Evolutionary conservation across 2,329 filamentous ascomycete species (phyloP).

Genomic region (Alternaria triticimaculans): DNA sequence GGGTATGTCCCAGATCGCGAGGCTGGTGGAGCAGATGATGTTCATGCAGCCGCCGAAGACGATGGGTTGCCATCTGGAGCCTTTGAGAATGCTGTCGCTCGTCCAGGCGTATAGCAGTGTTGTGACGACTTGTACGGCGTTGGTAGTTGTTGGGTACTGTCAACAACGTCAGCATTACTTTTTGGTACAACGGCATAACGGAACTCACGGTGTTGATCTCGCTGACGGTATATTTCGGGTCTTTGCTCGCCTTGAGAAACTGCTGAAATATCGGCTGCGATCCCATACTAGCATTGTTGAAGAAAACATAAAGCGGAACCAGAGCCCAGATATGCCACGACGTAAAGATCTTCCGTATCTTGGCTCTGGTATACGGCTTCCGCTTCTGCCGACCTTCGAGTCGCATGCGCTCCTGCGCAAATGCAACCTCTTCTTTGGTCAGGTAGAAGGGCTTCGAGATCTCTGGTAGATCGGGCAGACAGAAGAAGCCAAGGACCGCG

Average conservation of each 20-base stretch:
- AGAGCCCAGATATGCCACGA: conserved; percentile 23
- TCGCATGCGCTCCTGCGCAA: conserved; percentile 19
- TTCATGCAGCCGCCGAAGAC: conserved; percentile 27
- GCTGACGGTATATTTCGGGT: conserved; percentile 18
- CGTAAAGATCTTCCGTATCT: conserved; percentile 4
- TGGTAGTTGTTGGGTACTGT: conserved; percentile 18
- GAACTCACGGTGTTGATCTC: conserved; percentile 23
- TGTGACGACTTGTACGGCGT: conserved; percentile 30
- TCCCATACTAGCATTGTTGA: conserved; percentile 5
- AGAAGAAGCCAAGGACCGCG: conserved; percentile 25
- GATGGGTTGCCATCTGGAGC: conserved; percentile 27
- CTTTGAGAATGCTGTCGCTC: conserved; percentile 24
- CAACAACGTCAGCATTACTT: too few relatives aligned
- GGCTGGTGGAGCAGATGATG: conserved; percentile 27
- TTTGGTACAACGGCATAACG: too few relatives aligned
- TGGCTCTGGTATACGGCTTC: conserved; percentile 10
- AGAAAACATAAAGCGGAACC: conserved; percentile 5
- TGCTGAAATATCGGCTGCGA: conserved; percentile 19
- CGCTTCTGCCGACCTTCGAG: background rate
- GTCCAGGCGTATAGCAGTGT: conserved; percentile 27
- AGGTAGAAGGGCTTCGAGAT: conserved; percentile 22
- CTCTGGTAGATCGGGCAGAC: conserved; percentile 23
- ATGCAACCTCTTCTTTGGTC: conserved; percentile 11
- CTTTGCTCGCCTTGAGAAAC: conserved; percentile 24
- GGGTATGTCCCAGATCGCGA: conserved; percentile 12